Evolutionary conservation across 2,329 filamentous ascomycete species (phyloP), one percentile per base, ranked within the genome.

Genomic region (Myriosclerotinia scirpicola): DNA sequence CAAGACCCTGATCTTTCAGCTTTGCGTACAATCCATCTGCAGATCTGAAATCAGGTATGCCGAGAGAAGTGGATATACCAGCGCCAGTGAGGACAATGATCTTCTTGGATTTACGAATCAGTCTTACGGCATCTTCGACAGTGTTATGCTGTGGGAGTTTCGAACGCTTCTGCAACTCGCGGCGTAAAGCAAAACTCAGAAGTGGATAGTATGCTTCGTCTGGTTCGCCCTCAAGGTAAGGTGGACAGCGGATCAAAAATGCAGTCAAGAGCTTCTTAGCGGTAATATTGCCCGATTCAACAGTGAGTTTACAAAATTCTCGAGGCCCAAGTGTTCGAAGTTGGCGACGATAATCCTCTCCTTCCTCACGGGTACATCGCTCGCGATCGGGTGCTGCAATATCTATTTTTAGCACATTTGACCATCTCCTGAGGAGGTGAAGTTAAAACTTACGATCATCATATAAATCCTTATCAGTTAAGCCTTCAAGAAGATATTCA

Each of bases 21-120:
- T 93, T 90, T 55, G 92, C 89, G 79, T 98, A 98, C 66, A 98
- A 89, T 60, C 94, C 94, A 1, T 89, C 96, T 74, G 92, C 90
- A 63, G 93, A 97, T 71, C 95, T 89, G 76, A 99, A 99, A 78
- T 99, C 95, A 5, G 95, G 95, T 68, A 99, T 98, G 69, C 95
- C 95, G 26, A 99, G 87, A 62, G 92, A 97, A 0, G 95, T 99
- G 36, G 93, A 97, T 72, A 99, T 98, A 71, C 95, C 95, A 22
- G 95, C 95, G 62, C 95, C 95, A 0, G 95, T 98, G 71, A 99
- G 86, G 71, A 98, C 90, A 74, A 99, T 87, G 77, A 99, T 93
- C 77, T 97, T 96, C 72, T 86, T 86, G 67, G 89, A 87, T 67
- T 85, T 84, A 72, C 86, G 83, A 54, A 99, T 84, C 61, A 99